Percentiles rank a stretch among this genome's conserved stretches.
Evolutionary conservation across 345 rosid genomes (phyloP).

Genomic region (Camelina sativa): DNA sequence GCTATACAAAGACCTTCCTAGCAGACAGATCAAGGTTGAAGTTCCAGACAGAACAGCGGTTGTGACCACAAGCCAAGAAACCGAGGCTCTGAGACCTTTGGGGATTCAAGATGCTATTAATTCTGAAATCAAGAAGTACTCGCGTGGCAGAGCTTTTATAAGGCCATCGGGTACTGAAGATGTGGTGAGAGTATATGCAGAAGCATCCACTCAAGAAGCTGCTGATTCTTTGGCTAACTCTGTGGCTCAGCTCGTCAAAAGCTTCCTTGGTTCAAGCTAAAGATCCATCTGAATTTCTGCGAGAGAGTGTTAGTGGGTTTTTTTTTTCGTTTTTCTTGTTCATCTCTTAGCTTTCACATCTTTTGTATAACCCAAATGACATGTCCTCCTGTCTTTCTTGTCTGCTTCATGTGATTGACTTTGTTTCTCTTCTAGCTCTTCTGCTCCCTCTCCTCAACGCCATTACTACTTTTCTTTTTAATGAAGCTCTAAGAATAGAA

Average conservation of each 20-base stretch:
- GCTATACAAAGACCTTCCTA: constrained; percentile 86
- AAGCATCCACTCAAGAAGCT: constrained; percentile 82
- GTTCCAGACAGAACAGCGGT: constrained; percentile 86
- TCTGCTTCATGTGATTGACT: constrained; percentile 8
- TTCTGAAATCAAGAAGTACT: constrained; percentile 67
- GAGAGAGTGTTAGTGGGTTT: constrained; percentile 5
- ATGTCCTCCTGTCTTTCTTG: constrained; percentile 6
- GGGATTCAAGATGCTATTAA: constrained; percentile 88
- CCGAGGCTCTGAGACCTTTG: constrained; percentile 71
- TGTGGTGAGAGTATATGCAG: constrained; percentile 89
- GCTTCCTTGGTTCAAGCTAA: constrained; percentile 54
- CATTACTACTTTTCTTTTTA: background rate
- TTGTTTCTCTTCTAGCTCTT: constrained; percentile 15
- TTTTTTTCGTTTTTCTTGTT: constrained; percentile 4
- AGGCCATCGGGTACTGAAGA: constrained; percentile 98
- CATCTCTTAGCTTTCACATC: constrained; percentile 9
- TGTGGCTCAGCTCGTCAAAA: constrained; percentile 68
- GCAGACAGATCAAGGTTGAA: constrained; percentile 91
- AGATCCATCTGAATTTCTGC: constrained; percentile 24
- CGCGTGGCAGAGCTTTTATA: constrained; percentile 72
- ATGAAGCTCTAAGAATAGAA: constrained; percentile 12
- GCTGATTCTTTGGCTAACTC: constrained; percentile 76
- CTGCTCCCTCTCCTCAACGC: background rate
- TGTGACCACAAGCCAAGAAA: constrained; percentile 76
- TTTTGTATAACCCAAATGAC: constrained; percentile 31